Evolutionary conservation across 2,329 filamentous ascomycete genomes (phyloP), one percentile per base, ranked within the genome.

Genomic region (Fusarium armeniacum): DNA sequence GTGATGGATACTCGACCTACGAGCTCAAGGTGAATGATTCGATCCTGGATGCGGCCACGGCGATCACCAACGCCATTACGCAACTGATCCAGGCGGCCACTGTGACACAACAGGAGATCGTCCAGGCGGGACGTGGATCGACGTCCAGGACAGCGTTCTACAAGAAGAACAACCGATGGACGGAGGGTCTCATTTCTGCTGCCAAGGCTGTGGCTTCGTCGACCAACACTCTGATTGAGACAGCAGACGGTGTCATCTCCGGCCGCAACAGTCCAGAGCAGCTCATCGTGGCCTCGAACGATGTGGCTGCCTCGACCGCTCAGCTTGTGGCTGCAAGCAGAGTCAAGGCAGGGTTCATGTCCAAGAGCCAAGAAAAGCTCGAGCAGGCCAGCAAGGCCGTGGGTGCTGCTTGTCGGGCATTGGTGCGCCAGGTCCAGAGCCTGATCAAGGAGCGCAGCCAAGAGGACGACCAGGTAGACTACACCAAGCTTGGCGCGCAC

Each of bases 111-210:
- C 90, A 97, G 78, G 96, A 99, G 82, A 99, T 99, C 77, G 96
- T 99, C 44, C 91, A 94, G 70, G 93, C 97, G 68, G 96, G 96
- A 10, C 91, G 93, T 22, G 96, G 96, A 36, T 92, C 91, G 28
- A 93, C 93, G 53, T 97, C 93, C 45, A 89, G 91, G 61, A 97
- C 94, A 3, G 94, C 94, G 26, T 99, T 99, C 81, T 99, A 99
- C 90, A 98, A 98, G 87, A 98, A 98, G 85, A 98, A 99, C 87
- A 99, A 98, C 83, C 89, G 96, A 54, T 99, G 96, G 96, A 99
- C 96, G 0, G 96, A 99, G 78, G 96, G 96, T 49, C 89, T 99
- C 65, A 98, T 99, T 78, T 97, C 93, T 38, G 96, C 96, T 1
- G 95, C 96, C 70, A 99, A 99, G 83, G 96, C 96, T 1, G 96